Conservation (phyloP, 106 monocot species). For the Ottelia alismoides region DNA sequence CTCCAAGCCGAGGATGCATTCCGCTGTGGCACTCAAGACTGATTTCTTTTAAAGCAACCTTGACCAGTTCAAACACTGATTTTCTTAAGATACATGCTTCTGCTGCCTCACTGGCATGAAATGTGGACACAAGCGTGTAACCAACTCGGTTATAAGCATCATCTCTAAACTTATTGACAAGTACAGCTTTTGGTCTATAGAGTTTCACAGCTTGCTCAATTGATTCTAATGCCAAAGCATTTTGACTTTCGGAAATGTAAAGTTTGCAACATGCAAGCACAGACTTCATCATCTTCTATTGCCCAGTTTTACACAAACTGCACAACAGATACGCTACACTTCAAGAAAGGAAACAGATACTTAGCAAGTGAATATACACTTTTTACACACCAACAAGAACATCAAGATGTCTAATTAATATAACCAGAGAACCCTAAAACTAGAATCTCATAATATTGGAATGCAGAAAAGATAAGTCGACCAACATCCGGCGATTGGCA, state of each 20-base stretch:
- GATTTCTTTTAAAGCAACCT: slow-evolving; percentile 31
- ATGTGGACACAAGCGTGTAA: slow-evolving; percentile 59
- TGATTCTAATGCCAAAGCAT: slow-evolving; percentile 21
- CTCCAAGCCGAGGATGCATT: slow-evolving; percentile 68
- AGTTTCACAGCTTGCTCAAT: slow-evolving; percentile 22
- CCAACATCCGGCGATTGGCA: too few species aligned
- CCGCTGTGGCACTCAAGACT: slow-evolving; percentile 50
- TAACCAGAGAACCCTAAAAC: too few species aligned
- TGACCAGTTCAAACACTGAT: slow-evolving; percentile 51
- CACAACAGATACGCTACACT: too few species aligned
- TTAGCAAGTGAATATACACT: too few species aligned
- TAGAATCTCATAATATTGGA: too few species aligned
- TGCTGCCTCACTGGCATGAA: slow-evolving; percentile 25
- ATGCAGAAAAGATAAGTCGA: too few species aligned
- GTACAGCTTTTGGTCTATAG: slow-evolving; percentile 20
- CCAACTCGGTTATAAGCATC: slow-evolving; percentile 71
- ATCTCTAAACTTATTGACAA: slow-evolving; percentile 67
- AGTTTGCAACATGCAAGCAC: slow-evolving; percentile 77
- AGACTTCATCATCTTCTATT: slow-evolving; percentile 31
- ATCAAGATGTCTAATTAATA: too few species aligned
- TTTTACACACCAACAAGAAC: too few species aligned
- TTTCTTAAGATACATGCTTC: slow-evolving; percentile 14
- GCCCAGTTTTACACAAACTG: too few species aligned
- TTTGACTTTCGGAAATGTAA: slow-evolving; percentile 81
- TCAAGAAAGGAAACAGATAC: too few species aligned